Percentiles rank a stretch among this genome's conserved stretches.
phyloP scores from a whole-genome alignment of 2,329 filamentous ascomycete genomes.

The Septoria petroselini region DNA sequence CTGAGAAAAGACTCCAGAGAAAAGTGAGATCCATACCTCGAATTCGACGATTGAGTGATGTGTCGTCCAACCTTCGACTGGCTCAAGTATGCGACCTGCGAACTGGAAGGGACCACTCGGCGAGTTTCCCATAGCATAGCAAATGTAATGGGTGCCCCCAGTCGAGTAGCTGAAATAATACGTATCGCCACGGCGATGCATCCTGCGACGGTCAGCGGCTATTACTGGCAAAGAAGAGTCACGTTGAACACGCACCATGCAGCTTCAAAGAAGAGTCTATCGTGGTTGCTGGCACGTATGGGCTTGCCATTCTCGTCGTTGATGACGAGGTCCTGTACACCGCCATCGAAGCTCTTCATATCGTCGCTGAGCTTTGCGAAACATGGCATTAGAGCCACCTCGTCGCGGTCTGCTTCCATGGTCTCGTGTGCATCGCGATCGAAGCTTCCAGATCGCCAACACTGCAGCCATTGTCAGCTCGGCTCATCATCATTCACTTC shows the following conservation, averaged over 20 bases:
- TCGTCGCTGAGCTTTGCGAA: conserved; percentile 62
- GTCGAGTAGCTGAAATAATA: conserved; percentile 34
- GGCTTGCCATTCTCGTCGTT: conserved; percentile 58
- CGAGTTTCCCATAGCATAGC: conserved; percentile 62
- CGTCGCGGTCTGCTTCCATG: conserved; percentile 51
- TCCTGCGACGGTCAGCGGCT: conserved; percentile 43
- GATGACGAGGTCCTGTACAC: conserved; percentile 61
- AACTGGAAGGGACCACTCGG: conserved; percentile 73
- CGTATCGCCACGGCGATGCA: conserved; percentile 56
- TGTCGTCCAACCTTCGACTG: conserved; percentile 76
- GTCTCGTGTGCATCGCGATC: conserved; percentile 41
- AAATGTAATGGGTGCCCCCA: conserved; percentile 69
- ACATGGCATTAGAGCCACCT: conserved; percentile 61
- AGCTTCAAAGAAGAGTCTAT: conserved; percentile 74
- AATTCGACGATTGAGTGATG: conserved; percentile 78
- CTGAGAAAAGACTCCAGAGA: no score
- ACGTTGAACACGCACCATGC: conserved; percentile 58
- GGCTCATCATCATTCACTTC: background rate
- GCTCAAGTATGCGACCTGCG: conserved; percentile 67
- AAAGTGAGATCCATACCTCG: conserved; percentile 40
- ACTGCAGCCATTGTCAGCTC: conserved; percentile 48
- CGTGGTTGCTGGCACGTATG: conserved; percentile 65
- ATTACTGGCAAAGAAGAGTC: conserved; percentile 30
- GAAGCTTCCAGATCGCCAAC: conserved; percentile 63
- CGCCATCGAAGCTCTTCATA: conserved; percentile 60